Evolutionary conservation across 148 eudicot genomes (phyloP).

Genomic region (Heliosperma pusillum): DNA sequence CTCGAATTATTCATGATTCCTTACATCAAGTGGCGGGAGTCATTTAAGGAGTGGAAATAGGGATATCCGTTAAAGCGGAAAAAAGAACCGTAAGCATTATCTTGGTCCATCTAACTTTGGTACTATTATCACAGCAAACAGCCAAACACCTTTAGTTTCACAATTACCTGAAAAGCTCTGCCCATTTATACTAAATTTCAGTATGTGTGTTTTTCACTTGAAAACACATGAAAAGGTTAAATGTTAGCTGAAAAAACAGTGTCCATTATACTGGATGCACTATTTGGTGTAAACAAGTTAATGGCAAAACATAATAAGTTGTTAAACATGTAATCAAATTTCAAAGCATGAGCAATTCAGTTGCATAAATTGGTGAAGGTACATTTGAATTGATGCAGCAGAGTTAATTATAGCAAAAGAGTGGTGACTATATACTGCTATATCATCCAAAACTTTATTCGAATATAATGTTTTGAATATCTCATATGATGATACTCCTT

Average conservation of each 20-base stretch:
- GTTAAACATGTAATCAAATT: background rate
- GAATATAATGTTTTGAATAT: background rate
- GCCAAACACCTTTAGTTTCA: too few species aligned
- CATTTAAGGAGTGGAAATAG: too few species aligned
- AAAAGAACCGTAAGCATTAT: background rate
- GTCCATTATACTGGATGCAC: background rate
- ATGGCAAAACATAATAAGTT: background rate
- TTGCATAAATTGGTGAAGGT: background rate
- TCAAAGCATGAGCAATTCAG: background rate
- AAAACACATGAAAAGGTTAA: background rate
- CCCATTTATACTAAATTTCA: too few species aligned
- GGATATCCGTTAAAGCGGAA: background rate
- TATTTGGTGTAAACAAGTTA: background rate
- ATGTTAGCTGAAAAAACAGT: background rate
- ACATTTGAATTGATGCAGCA: background rate
- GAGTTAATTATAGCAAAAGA: background rate
- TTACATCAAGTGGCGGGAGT: too few species aligned
- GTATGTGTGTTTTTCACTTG: too few species aligned
- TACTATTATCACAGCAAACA: background rate
- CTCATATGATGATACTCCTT: background rate
- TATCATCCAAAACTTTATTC: background rate
- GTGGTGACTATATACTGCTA: background rate
- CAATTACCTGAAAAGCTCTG: too few species aligned
- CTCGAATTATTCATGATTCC: too few species aligned
- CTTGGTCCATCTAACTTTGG: constrained; percentile 6